Percentiles rank a stretch among this genome's conserved stretches.
Conservation (phyloP, 495 filamentous ascomycete species). For the Cercophora samala region DNA sequence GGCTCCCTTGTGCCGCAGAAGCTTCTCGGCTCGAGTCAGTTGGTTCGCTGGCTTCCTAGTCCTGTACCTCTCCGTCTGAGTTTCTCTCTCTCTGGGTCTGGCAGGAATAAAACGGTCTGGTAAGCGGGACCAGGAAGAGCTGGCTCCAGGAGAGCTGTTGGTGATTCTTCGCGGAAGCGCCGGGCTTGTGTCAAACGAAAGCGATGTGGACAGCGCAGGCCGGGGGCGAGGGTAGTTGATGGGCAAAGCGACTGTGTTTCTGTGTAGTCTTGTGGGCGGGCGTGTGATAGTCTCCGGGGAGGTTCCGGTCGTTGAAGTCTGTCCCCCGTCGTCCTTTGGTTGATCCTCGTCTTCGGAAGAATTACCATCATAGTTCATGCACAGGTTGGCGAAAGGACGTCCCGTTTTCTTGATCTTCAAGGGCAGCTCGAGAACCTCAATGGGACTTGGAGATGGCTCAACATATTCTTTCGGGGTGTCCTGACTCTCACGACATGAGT, state of each 20-base stretch:
- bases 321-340: constrained; percentile 8
- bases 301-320: background rate
- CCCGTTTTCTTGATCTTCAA: constrained; percentile 7
- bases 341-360: constrained; percentile 28
- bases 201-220: constrained; percentile 21
- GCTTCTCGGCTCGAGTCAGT: constrained; percentile 58
- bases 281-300: background rate
- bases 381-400: constrained; percentile 10
- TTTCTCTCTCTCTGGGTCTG: constrained; percentile 39
- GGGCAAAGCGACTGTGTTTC: constrained; percentile 25
- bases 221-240: constrained; percentile 17
- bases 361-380: constrained; percentile 26
- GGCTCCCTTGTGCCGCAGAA: constrained; percentile 55
- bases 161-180: constrained; percentile 19
- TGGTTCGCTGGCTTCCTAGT: constrained; percentile 60
- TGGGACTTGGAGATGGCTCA: background rate
- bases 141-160: constrained; percentile 15
- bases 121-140: constrained; percentile 22
- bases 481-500: background rate
- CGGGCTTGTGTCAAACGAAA: constrained; percentile 15
- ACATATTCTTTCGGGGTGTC: background rate
- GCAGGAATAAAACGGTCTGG: constrained; percentile 71
- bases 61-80: constrained; percentile 55
- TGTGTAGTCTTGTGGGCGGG: background rate
- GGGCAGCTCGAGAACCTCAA: constrained; percentile 9